A percentile compares a stretch with the other conserved stretches of the same genome.
phyloP scores from a whole-genome alignment of 73 alveolate species.

The Tetrahymena elliotti region DNA sequence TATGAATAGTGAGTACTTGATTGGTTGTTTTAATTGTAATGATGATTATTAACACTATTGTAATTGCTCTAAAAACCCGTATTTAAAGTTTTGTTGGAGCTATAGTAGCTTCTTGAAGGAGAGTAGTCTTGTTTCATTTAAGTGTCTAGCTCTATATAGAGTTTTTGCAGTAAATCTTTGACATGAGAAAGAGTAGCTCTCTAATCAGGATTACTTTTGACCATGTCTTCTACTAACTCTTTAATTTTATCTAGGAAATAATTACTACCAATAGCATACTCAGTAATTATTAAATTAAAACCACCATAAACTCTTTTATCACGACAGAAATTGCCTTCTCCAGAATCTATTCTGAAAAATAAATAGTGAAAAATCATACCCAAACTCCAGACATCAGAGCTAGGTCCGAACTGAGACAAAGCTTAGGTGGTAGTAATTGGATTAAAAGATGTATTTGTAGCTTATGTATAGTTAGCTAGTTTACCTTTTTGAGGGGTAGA shows the following conservation, averaged over 20 bases:
- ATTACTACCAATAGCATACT: neutral
- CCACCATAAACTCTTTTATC: neutral
- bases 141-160: neutral
- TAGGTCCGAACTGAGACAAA: neutral
- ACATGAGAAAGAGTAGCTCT: neutral
- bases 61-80: neutral
- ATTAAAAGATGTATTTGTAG: neutral
- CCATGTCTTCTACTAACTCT: neutral
- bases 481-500: neutral
- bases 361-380: neutral
- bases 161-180: neutral
- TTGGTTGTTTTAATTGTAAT: neutral
- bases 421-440: neutral
- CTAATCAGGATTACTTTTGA: neutral
- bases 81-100: neutral
- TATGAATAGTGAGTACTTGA: neutral
- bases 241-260: neutral
- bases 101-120: neutral
- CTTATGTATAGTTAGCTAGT: neutral
- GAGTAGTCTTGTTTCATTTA: neutral
- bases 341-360: neutral
- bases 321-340: neutral
- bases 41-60: neutral
- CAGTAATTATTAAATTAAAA: neutral
- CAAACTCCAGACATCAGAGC: neutral